Evolutionary conservation across 805 yeast genomes (phyloP).

Genomic region (Kodamaea laetipori): DNA sequence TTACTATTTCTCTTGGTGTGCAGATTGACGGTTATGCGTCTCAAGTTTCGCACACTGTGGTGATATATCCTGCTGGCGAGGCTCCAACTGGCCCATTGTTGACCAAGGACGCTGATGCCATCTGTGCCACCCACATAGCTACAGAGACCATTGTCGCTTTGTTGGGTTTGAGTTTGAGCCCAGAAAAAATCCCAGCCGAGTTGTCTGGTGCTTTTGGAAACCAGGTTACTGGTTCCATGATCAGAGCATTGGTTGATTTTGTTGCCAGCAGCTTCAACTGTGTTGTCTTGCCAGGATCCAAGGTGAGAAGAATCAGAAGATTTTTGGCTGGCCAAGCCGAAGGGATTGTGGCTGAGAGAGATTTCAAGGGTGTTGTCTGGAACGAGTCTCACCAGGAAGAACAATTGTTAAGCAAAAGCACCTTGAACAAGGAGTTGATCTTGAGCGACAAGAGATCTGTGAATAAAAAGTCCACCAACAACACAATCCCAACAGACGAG

Average conservation of each 20-base stretch:
- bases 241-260: conserved; percentile 79
- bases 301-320: conserved; percentile 87
- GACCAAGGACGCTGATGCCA: conserved; percentile 86
- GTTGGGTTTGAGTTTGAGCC: conserved; percentile 70
- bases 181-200: conserved; percentile 69
- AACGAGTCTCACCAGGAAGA: conserved; percentile 79
- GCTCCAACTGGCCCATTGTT: conserved; percentile 75
- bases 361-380: conserved; percentile 91
- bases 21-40: conserved; percentile 96
- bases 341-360: conserved; percentile 87
- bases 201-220: conserved; percentile 41
- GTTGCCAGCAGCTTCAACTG: conserved; percentile 84
- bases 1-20: conserved; percentile 82
- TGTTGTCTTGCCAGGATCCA: conserved; percentile 87
- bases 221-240: conserved; percentile 63
- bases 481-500: conserved; percentile 65
- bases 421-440: conserved; percentile 39
- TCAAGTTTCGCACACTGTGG: conserved; percentile 81
- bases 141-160: conserved; percentile 80
- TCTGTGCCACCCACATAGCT: conserved; percentile 87
- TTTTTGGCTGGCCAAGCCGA: conserved; percentile 96
- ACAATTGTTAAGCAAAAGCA: conserved; percentile 46
- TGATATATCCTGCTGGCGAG: conserved; percentile 70
- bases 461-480: conserved; percentile 28
- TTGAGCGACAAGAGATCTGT: conserved; percentile 33